Percentiles rank a stretch among this genome's conserved stretches.
Conservation (phyloP, 1,139 yeast genomes). For the Nakaseomyces nivariensis region DNA sequence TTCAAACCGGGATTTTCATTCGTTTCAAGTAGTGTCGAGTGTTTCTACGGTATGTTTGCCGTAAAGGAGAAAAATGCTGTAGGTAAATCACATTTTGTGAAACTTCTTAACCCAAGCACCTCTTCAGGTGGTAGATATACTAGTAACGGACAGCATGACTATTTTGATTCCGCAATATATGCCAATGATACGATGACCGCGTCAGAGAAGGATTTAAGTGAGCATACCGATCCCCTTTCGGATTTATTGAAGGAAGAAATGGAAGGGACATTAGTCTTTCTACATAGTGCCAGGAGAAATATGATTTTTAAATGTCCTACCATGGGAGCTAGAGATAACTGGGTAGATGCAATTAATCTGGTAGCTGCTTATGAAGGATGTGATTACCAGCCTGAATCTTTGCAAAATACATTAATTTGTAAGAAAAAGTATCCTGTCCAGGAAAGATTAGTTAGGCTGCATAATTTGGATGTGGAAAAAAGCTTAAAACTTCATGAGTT, state of each 20-base stretch:
- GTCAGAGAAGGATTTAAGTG: not conserved
- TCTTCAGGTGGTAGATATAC: not conserved
- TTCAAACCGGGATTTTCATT: constrained; percentile 11
- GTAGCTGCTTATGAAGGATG: constrained; percentile 44
- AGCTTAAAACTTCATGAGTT: constrained; percentile 32
- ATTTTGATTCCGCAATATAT: constrained; percentile 2
- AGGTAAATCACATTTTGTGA: constrained; percentile 5
- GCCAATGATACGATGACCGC: not conserved
- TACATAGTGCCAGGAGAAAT: constrained; percentile 31
- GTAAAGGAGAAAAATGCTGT: constrained; percentile 8
- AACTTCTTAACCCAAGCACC: not conserved
- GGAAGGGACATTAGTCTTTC: constrained; percentile 9
- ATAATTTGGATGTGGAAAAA: constrained; percentile 28
- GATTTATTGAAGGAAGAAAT: constrained; percentile 3
- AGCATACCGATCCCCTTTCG: not conserved
- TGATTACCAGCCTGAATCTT: constrained; percentile 13
- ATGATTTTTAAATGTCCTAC: constrained; percentile 22
- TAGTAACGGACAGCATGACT: not conserved
- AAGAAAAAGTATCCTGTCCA: constrained; percentile 18
- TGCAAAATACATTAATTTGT: constrained; percentile 23
- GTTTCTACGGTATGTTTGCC: constrained; percentile 20
- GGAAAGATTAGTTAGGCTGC: constrained; percentile 30
- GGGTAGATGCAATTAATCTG: constrained; percentile 49
- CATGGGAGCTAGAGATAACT: constrained; percentile 37
- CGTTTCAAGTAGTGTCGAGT: constrained; percentile 9